Percentiles rank a stretch among this genome's conserved stretches.
Evolutionary conservation across 2,329 filamentous ascomycete genomes (phyloP).

Genomic region (Verticillium isaacii): DNA sequence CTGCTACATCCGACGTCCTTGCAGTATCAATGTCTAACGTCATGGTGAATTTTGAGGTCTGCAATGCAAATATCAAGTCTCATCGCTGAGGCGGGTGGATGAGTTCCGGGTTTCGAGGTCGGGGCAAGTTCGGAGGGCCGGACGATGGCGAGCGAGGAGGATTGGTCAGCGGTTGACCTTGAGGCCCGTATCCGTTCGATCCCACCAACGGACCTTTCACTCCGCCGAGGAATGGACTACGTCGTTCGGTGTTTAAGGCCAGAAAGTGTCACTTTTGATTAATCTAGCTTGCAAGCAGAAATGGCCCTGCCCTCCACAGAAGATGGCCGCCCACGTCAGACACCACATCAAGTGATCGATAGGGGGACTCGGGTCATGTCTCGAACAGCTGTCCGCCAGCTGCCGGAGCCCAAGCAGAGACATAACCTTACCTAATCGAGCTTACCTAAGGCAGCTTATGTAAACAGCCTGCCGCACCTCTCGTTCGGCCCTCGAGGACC

Average conservation of each 20-base stretch:
- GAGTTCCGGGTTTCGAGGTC: neutral
- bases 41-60: neutral
- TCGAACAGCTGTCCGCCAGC: no score
- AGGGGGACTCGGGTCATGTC: no score
- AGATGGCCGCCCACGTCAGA: no score
- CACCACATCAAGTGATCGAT: no score
- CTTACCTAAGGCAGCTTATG: neutral
- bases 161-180: neutral
- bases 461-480: neutral
- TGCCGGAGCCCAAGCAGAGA: neutral
- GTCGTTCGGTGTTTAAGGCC: no score
- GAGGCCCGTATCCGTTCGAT: neutral
- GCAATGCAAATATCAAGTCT: neutral
- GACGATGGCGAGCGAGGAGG: neutral
- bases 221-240: neutral
- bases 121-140: neutral
- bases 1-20: neutral
- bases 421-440: neutral
- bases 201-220: neutral
- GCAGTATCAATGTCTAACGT: neutral
- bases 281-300: no score
- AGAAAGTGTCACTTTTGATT: no score
- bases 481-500: conserved; percentile 1
- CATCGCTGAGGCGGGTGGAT: neutral
- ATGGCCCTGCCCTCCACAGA: no score